Conservation (phyloP, 176 grass and related monocot species). For the Juncus inflexus region DNA sequence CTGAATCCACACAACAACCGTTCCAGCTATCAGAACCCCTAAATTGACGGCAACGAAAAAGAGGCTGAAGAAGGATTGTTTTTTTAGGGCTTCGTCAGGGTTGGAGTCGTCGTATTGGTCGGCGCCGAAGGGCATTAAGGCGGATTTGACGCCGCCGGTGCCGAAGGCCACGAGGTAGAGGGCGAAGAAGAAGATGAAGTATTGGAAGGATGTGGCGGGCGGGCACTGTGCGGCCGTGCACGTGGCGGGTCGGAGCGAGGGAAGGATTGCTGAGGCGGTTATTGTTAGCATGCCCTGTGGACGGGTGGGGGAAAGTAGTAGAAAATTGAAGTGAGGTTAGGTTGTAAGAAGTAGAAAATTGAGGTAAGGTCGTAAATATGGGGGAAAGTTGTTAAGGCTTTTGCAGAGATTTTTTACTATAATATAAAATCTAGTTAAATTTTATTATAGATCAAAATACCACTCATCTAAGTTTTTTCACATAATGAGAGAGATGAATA, state of each 20-base stretch:
- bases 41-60: constrained; percentile 74
- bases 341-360: background rate
- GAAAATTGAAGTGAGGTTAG: background rate
- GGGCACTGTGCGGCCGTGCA: constrained; percentile 63
- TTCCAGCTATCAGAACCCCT: constrained; percentile 73
- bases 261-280: constrained; percentile 59
- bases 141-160: constrained; percentile 70
- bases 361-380: background rate
- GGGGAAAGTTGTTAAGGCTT: too few species aligned
- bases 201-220: constrained; percentile 58
- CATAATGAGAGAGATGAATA: too few species aligned
- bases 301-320: constrained; percentile 19
- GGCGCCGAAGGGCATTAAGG: constrained; percentile 73
- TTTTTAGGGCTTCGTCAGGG: constrained; percentile 51
- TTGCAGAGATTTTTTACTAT: too few species aligned
- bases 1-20: constrained; percentile 76
- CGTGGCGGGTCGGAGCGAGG: constrained; percentile 48
- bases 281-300: constrained; percentile 68
- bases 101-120: constrained; percentile 84
- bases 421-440: too few species aligned
- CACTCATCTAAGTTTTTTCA: too few species aligned
- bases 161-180: constrained; percentile 76
- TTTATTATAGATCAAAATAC: too few species aligned
- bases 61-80: constrained; percentile 76
- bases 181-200: constrained; percentile 59